phyloP scores from a whole-genome alignment of 2,329 filamentous ascomycete species.

The Paraconiothyrium sp. region DNA sequence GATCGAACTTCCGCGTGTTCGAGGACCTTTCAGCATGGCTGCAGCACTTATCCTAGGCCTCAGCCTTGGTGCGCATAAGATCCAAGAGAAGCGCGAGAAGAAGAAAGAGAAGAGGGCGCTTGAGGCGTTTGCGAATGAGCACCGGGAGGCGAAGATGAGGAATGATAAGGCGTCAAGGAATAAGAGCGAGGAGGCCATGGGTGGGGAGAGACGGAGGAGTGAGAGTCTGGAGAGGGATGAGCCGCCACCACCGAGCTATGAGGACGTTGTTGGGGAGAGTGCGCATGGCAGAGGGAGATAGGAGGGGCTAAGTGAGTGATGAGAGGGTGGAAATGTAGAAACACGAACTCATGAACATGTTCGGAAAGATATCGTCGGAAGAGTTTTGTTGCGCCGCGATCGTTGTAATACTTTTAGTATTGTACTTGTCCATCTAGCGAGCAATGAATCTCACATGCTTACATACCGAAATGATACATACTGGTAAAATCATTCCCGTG shows the following conservation, averaged over 20 bases:
- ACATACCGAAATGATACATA: no score
- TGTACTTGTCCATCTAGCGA: background rate
- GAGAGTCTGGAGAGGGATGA: conserved; percentile 13
- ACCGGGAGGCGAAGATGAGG: conserved; percentile 15
- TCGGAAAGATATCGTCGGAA: background rate
- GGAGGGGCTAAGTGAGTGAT: background rate
- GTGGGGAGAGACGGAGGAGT: background rate
- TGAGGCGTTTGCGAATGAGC: conserved; percentile 7
- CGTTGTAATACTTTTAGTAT: background rate
- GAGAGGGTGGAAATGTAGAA: background rate
- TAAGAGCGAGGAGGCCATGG: background rate
- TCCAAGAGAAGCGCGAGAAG: conserved; percentile 16
- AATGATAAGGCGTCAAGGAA: conserved; percentile 5
- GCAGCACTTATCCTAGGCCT: conserved; percentile 11
- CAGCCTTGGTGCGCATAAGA: conserved; percentile 11
- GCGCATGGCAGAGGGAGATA: background rate
- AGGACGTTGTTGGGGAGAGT: conserved; percentile 14
- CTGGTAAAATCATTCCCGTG: no score
- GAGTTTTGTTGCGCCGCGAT: background rate
- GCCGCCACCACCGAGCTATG: conserved; percentile 17
- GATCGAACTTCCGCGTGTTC: background rate
- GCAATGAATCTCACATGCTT: no score
- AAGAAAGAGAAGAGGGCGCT: conserved; percentile 15
- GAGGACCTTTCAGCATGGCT: conserved; percentile 14
- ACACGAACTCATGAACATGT: background rate